These are phyloP conservation scores for Kwoniella bestiolae DNA, from an alignment of 768 basidiomycete genomes.

Conservation along the genomic window DNA sequence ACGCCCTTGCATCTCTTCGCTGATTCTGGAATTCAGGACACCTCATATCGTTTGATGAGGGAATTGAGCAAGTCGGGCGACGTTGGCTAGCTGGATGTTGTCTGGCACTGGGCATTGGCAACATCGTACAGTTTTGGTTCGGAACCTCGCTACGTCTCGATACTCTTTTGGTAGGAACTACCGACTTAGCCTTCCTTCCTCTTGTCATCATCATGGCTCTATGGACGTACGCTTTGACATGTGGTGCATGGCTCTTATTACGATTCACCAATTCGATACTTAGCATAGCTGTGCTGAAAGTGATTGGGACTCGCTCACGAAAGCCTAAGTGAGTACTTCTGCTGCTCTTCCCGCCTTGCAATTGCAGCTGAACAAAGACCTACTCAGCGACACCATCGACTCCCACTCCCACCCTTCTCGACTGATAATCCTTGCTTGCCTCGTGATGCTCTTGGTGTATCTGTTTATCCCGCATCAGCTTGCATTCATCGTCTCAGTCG, in stretches of 20 bases:
- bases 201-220: slow-evolving; percentile 11
- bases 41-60: slow-evolving; percentile 27
- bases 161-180: slow-evolving; percentile 6
- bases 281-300: not conserved
- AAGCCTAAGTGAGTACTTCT: not conserved
- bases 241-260: not conserved
- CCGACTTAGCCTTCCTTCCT: slow-evolving; percentile 2
- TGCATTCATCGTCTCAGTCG: slow-evolving; percentile 78
- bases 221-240: slow-evolving; percentile 14
- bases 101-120: slow-evolving; percentile 57
- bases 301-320: not conserved
- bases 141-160: not conserved
- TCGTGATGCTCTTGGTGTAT: slow-evolving; percentile 71
- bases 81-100: slow-evolving; percentile 59
- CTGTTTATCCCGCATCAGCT: slow-evolving; percentile 89
- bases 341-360: too few relatives aligned
- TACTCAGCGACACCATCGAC: not conserved
- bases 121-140: not conserved
- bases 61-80: slow-evolving; percentile 11
- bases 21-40: not conserved
- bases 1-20: too few relatives aligned
- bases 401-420: slow-evolving; percentile 26
- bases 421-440: slow-evolving; percentile 59
- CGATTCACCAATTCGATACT: not conserved
- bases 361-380: not conserved